Base-by-base conservation (phyloP, 2,329 filamentous ascomycete genomes). In the Pseudogymnoascus sp. region DNA sequence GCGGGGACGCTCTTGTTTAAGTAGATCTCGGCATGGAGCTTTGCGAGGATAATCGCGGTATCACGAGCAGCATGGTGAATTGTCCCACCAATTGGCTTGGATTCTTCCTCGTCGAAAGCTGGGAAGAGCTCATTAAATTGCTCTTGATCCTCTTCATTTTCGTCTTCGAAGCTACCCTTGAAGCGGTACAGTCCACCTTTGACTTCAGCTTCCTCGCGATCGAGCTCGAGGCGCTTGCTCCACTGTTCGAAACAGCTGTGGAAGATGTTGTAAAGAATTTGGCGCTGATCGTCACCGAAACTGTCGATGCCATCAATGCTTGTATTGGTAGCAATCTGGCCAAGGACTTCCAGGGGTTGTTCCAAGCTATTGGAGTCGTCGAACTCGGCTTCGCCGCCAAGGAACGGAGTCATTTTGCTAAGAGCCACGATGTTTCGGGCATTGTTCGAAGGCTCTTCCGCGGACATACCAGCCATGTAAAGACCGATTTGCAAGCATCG, bases 51-150 rank as follows among this genome's bases (percentile, higher is more conserved):
- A 65, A 88, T 75, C 5, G 89, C 69, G 8, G 67, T 71, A 47
- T 72, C 68, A 62, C 72, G 67, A 5, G 68, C 66, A 4, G 64
- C 64, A 21, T 63, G 63, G 5, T 62, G 26, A n/a, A 63, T 36
- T n/a, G 62, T 64, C 14, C 47, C 42, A 2, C n/a, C 54, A 67
- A 69, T 62, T 68, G 68, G 63, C 62, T 71, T 68, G 1, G 62
- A 45, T 14, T 65, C 62, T 1, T 69, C 71, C 10, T 83, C 81
- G 12, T 90, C 86, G 67, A 86, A 96, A 4, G 83, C 84, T 1
- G 93, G 93, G 77, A 97, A 97, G 5, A 97, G 78, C 67, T 89
- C 83, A 18, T 87, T 82, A 67, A 96, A 87, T 67, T 95, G 90
- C 63, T 88, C 83, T 66, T 88, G 83, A 62, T 91, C 85, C 8